Base-by-base conservation (phyloP, 2,329 filamentous ascomycete genomes). In the Colletotrichum sp. region DNA sequence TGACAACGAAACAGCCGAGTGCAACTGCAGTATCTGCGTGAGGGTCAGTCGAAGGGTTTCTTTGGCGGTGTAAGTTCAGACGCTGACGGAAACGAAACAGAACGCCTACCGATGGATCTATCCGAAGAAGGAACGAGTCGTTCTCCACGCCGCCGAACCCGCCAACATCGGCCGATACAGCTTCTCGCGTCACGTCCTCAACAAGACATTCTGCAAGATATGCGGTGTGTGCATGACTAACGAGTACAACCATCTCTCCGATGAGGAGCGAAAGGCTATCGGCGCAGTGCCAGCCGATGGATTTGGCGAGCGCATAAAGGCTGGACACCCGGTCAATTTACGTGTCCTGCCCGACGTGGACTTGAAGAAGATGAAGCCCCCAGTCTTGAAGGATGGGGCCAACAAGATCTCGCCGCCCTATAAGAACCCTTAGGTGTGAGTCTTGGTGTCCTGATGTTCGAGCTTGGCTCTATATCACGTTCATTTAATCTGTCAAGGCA, bases 21-120 rank as follows among this genome's bases (percentile, higher is more conserved):
- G 89, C 81, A 88, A 89, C 80, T 90, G 89, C 83, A 90, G 88
- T 78, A 84, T 85, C 76, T 90, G 88, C 80, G 79, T 80, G 52
- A 82, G 86, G 66, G 86, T 87, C 4, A 43, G 28, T 38, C 18
- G 2, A 34, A 9, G 16, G 8, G 18, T 13, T 10, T 16, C 13
- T 5, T 7, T 26, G 13, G 38, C 13, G 15, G 1, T 6, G 13
- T 6, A 1, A 26, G 8, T 15, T 21, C 3, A 28, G 9, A 24
- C 6, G 28, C 21, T 55, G n/a, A 64, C 58, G 5, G 18, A 24
- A 26, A 24, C 24, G 1, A 6, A 43, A 62, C 62, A 89, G 87
- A 83, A 83, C 72, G 89, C 80, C 8, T 81, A 81, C 73, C 76
- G 84, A 69, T 90, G 88, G 88, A 79, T 85, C 56, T 90, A 89